Conservation (phyloP, 257 asterid genomes). For the Phtheirospermum japonicum region DNA sequence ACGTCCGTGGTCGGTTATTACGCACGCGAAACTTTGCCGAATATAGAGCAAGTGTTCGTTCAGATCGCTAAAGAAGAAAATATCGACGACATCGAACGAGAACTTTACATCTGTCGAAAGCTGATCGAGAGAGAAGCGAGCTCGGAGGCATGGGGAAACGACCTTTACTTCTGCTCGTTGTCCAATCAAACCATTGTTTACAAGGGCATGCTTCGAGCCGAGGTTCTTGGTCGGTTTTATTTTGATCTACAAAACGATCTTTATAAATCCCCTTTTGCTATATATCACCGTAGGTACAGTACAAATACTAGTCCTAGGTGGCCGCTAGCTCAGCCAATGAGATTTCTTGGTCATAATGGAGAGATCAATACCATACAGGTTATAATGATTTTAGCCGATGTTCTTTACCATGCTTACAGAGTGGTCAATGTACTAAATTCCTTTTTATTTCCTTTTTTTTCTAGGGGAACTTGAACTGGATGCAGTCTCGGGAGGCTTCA, state of each 20-base stretch:
- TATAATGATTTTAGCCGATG: constrained; percentile 5
- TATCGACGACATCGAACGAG: constrained; percentile 91
- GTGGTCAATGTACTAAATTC: constrained; percentile 29
- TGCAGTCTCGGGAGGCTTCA: constrained; percentile 97
- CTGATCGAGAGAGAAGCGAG: constrained; percentile 72
- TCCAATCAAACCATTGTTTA: constrained; percentile 95
- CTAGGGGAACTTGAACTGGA: constrained; percentile 99
- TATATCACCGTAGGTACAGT: constrained; percentile 95
- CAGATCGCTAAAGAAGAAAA: constrained; percentile 81
- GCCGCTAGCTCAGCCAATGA: constrained; percentile 99
- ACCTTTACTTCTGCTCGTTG: constrained; percentile 91
- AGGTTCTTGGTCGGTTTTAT: constrained; percentile 87
- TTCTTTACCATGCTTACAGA: constrained; percentile 15
- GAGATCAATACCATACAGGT: constrained; percentile 99
- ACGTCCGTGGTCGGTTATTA: constrained; percentile 73
- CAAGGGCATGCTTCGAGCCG: constrained; percentile 99
- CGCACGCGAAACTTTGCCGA: constrained; percentile 90
- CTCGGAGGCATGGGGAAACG: constrained; percentile 79
- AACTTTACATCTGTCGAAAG: constrained; percentile 86
- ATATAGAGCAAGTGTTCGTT: constrained; percentile 88
- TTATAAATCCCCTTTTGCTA: constrained; percentile 88
- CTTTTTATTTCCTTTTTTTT: constrained; percentile 18
- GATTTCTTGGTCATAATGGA: constrained; percentile 99
- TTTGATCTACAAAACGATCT: constrained; percentile 72
- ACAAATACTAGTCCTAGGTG: constrained; percentile 98